Evolutionary conservation across 2,329 filamentous ascomycete genomes (phyloP), one percentile per base, ranked within the genome.

Genomic region (Didymella glomerata): DNA sequence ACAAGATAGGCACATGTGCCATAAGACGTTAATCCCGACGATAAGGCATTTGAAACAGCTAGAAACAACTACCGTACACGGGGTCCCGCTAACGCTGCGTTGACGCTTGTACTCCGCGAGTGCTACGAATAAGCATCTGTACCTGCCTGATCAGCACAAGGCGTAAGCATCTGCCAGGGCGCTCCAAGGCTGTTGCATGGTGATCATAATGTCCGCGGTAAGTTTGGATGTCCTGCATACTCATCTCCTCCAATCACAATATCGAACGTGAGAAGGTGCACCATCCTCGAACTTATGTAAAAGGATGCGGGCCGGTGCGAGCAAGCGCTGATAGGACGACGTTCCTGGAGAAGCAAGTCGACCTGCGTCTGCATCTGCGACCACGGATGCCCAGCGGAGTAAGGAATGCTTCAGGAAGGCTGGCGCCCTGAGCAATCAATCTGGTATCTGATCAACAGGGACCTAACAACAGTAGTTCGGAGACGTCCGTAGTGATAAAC

Each of bases 131-230:
- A 52, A 32, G 45, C 44, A 48, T 48, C 16, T 52, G 56, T 64
- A 70, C 68, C 68, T 70, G 65, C 68, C 68, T 59, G 55, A 69
- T 70, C 60, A 36, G 65, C 57, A 48, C 51, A 57, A 56, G 27
- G 47, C 32, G 11, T 25, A 36, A 25, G 27, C 18, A 10, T 44
- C 7, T 13, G 14, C 20, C 20, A 47, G 52, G 42, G 44, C 47
- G 14, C 13, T 34, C 30, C 13, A 16, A 34, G 11, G 36, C 7
- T 30, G 40, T 54, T n/a, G 25, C 32, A 28, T 38, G 42, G 20
- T 54, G 52, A 61, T 62, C 53, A 28, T 48, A 40, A 62, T 57
- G 11, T 45, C 36, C 51, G 10, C 28, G 50, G 60, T 45, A 32
- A 9, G 11, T n/a, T 24, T 53, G 22, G 24, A 54, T 45, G 60